Conservation (phyloP, 2,329 filamentous ascomycete genomes). For the Tolypocladium tropicale region DNA sequence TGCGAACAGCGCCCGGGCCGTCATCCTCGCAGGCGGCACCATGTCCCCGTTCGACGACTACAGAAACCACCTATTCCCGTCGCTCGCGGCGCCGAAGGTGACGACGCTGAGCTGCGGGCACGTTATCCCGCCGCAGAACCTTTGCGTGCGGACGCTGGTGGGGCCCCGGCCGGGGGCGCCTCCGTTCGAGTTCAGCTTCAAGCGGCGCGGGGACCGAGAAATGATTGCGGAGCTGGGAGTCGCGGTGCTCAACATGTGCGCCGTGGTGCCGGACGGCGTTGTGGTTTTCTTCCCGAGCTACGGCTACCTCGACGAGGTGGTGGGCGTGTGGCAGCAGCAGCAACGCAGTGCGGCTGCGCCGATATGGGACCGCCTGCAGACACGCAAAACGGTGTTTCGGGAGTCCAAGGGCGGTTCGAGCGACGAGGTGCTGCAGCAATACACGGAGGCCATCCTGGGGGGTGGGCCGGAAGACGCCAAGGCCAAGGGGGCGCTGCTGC, state of each 20-base stretch:
- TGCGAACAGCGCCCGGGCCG: conserved; percentile 71
- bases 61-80: conserved; percentile 73
- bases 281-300: conserved; percentile 97
- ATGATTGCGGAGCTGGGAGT: conserved; percentile 69
- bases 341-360: conserved; percentile 19
- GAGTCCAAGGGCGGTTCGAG: conserved; percentile 44
- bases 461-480: conserved; percentile 15
- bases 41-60: conserved; percentile 98
- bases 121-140: conserved; percentile 74
- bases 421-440: conserved; percentile 65
- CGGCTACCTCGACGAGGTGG: conserved; percentile 71
- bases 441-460: conserved; percentile 56
- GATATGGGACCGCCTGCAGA: conserved; percentile 48
- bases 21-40: conserved; percentile 87
- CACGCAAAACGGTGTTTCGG: conserved; percentile 53
- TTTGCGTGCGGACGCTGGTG: conserved; percentile 66
- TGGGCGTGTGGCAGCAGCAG: conserved; percentile 47
- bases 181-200: conserved; percentile 80
- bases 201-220: conserved; percentile 55
- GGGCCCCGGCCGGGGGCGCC: conserved; percentile 27
- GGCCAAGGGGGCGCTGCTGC: conserved; percentile 59
- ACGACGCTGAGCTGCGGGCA: conserved; percentile 86
- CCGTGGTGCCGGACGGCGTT: conserved; percentile 73
- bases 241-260: conserved; percentile 61
- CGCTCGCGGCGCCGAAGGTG: conserved; percentile 51